Evolutionary conservation across 1,284 basidiomycete species (phyloP).

Genomic region (Boletus coffeatus): DNA sequence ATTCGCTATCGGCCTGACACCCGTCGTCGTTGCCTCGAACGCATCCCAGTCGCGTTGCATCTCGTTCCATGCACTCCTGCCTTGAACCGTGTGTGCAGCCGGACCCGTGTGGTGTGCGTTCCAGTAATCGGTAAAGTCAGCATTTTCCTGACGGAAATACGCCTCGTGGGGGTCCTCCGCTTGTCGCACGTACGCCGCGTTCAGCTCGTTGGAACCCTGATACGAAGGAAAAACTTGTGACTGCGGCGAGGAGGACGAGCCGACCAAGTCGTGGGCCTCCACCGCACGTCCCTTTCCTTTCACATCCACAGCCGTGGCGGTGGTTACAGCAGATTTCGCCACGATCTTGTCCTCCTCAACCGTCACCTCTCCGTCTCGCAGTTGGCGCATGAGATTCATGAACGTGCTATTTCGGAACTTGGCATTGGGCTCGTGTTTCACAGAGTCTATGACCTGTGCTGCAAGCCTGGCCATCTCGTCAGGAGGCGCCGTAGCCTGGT

Average conservation of each 20-base stretch:
- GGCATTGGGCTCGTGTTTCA: slow-evolving; percentile 67
- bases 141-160: slow-evolving; percentile 70
- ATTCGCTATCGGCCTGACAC: slow-evolving; percentile 50
- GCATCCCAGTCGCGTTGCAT: slow-evolving; percentile 83
- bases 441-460: slow-evolving; percentile 62
- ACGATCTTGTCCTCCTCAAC: slow-evolving; percentile 83
- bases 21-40: slow-evolving; percentile 65
- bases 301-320: slow-evolving; percentile 33
- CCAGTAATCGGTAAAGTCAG: slow-evolving; percentile 59
- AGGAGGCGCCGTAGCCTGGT: slow-evolving; percentile 21
- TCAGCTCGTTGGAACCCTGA: slow-evolving; percentile 20
- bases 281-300: slow-evolving; percentile 64
- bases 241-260: slow-evolving; percentile 8
- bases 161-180: slow-evolving; percentile 55
- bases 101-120: slow-evolving; percentile 29
- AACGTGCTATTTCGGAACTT: slow-evolving; percentile 91
- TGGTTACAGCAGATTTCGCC: slow-evolving; percentile 34
- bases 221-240: slow-evolving; percentile 7
- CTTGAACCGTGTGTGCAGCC: slow-evolving; percentile 8
- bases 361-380: slow-evolving; percentile 80
- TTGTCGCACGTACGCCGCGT: slow-evolving; percentile 16
- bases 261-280: slow-evolving; percentile 3
- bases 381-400: slow-evolving; percentile 79
- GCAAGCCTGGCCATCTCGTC: slow-evolving; percentile 78
- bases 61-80: slow-evolving; percentile 41